Evolutionary conservation across 2,329 filamentous ascomycete genomes (phyloP).

Genomic region (Xylariaceae sp.): DNA sequence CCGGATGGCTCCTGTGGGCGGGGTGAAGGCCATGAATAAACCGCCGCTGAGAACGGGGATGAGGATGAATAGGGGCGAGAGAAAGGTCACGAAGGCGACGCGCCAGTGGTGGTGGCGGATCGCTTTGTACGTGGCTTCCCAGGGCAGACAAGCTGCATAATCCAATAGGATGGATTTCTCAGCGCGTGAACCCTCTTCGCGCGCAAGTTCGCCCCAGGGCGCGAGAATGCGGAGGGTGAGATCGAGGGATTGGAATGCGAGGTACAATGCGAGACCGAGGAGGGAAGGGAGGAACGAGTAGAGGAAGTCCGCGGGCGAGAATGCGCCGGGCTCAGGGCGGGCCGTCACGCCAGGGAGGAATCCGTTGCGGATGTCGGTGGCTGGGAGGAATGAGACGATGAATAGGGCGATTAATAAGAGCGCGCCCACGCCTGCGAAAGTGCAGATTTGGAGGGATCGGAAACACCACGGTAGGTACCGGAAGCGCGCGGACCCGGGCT

Average conservation of each 20-base stretch:
- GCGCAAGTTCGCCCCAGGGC: constrained; percentile 61
- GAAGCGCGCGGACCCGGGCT: constrained; percentile 50
- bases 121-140: constrained; percentile 55
- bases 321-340: constrained; percentile 56
- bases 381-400: constrained; percentile 70
- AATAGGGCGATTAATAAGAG: constrained; percentile 65
- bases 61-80: constrained; percentile 54
- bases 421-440: constrained; percentile 57
- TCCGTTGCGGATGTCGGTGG: constrained; percentile 59
- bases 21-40: constrained; percentile 67
- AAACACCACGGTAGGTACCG: constrained; percentile 76
- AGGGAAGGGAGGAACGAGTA: constrained; percentile 71
- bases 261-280: constrained; percentile 61
- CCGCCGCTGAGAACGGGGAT: constrained; percentile 65
- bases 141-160: constrained; percentile 61
- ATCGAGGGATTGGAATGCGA: constrained; percentile 63
- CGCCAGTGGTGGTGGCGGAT: constrained; percentile 58
- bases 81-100: constrained; percentile 55
- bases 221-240: constrained; percentile 59
- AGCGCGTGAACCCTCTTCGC: constrained; percentile 54
- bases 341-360: constrained; percentile 66
- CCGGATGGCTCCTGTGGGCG: constrained; percentile 44
- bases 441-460: constrained; percentile 57
- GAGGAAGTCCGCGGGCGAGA: constrained; percentile 82
- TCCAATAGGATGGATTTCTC: constrained; percentile 62